These are phyloP conservation scores for Quercus agrifolia DNA, from an alignment of 306 rosid species.

Conservation along the genomic window DNA sequence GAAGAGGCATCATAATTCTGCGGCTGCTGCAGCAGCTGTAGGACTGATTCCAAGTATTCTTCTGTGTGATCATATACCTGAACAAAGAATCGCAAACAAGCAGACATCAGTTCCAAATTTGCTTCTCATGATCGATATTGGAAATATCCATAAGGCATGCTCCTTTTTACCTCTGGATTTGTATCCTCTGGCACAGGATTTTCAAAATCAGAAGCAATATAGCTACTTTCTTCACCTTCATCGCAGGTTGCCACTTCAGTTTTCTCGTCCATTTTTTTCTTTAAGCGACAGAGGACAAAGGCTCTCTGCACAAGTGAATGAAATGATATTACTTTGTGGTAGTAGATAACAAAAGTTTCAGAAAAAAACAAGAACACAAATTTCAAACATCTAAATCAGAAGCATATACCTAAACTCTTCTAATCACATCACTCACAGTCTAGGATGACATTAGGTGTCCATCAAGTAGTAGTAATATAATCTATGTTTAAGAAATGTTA, in stretches of 20 bases:
- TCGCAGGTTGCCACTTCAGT: background rate
- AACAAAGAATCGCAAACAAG: constrained; percentile 6
- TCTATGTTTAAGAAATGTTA: too few species aligned
- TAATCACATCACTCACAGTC: background rate
- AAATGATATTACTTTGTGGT: constrained; percentile 1
- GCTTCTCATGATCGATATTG: background rate
- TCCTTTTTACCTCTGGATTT: constrained; percentile 31
- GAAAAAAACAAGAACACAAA: background rate
- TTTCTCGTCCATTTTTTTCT: constrained; percentile 18
- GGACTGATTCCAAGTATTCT: background rate
- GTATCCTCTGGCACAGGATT: background rate
- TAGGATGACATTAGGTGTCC: background rate
- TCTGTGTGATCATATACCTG: constrained; percentile 3
- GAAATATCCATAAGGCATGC: background rate
- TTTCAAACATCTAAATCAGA: constrained; percentile 3
- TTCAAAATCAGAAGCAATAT: constrained; percentile 14
- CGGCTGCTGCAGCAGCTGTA: background rate
- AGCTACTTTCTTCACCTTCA: constrained; percentile 35
- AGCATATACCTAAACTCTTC: background rate
- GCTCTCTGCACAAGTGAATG: constrained; percentile 32
- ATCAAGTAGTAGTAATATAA: background rate
- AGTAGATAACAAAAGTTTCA: background rate
- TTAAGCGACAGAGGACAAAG: constrained; percentile 51
- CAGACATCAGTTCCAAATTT: background rate
- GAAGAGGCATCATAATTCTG: background rate